Percentiles rank a stretch among this genome's conserved stretches.
Evolutionary conservation across 169 alveolate species (phyloP).

Genomic region (Perkinsus chesapeaki): DNA sequence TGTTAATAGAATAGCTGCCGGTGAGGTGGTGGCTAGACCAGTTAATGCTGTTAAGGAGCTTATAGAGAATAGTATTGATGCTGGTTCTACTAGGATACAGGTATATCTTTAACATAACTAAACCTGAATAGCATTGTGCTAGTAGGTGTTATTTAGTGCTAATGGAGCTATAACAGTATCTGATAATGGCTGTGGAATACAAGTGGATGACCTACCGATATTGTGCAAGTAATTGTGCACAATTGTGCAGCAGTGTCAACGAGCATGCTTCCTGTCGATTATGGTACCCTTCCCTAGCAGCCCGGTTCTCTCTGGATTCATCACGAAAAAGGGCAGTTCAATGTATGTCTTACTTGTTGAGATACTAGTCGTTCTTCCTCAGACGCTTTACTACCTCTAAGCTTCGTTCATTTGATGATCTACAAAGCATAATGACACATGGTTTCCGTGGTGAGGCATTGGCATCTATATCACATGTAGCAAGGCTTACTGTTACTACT

Average conservation of each 20-base stretch:
- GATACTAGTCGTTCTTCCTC: too few relatives aligned
- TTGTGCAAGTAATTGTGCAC: conserved; percentile 67
- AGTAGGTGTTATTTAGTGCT: conserved; percentile 20
- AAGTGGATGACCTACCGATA: conserved; percentile 76
- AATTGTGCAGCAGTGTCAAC: neutral
- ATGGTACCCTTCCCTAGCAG: too few relatives aligned
- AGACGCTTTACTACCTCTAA: conserved; percentile 92
- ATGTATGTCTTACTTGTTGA: too few relatives aligned
- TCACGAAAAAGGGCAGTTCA: too few relatives aligned
- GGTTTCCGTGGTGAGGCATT: conserved; percentile 99
- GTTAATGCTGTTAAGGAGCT: conserved; percentile 93
- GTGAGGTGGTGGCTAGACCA: conserved; percentile 92
- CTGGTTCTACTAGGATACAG: conserved; percentile 76
- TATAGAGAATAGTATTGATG: conserved; percentile 95
- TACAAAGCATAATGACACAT: conserved; percentile 67
- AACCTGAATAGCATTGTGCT: conserved; percentile 91
- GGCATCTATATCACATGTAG: conserved; percentile 84
- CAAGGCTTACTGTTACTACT: conserved; percentile 80
- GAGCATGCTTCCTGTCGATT: too few relatives aligned
- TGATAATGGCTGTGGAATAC: conserved; percentile 95
- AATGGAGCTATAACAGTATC: conserved; percentile 63
- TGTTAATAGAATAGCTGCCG: conserved; percentile 91
- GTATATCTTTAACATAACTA: conserved; percentile 64
- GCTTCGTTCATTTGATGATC: conserved; percentile 68
- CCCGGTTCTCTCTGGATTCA: too few relatives aligned